Percentiles rank a stretch among this genome's conserved stretches.
Conservation (phyloP, 2,329 filamentous ascomycete genomes). For the Cladosporium velox region DNA sequence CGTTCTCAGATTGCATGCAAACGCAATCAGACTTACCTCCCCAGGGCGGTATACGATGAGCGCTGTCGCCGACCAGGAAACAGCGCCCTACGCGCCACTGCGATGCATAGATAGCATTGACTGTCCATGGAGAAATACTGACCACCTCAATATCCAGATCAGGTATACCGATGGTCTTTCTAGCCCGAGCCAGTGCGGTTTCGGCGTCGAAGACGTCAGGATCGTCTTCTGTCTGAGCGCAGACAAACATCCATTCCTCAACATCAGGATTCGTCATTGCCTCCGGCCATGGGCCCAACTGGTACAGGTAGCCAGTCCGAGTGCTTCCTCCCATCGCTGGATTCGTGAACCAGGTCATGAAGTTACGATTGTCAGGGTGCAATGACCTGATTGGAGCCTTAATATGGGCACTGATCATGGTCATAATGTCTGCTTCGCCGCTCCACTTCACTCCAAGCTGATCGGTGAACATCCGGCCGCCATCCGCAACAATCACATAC, state of each 20-base stretch:
- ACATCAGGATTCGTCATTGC: constrained; percentile 24
- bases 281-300: constrained; percentile 38
- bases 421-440: constrained; percentile 37
- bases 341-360: constrained; percentile 42
- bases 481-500: constrained; percentile 40
- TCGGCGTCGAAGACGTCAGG: constrained; percentile 31
- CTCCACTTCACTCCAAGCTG: constrained; percentile 35
- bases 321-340: constrained; percentile 39
- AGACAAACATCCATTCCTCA: constrained; percentile 41
- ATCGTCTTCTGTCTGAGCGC: constrained; percentile 31
- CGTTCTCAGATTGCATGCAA: too few relatives aligned
- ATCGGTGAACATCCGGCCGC: constrained; percentile 36
- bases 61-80: constrained; percentile 43
- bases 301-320: constrained; percentile 39
- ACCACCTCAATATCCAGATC: constrained; percentile 37
- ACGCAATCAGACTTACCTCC: neutral
- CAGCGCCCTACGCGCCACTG: constrained; percentile 34
- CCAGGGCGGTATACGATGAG: constrained; percentile 37
- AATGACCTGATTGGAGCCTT: constrained; percentile 31
- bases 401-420: constrained; percentile 41
- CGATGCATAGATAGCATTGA: constrained; percentile 35
- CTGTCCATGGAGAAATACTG: constrained; percentile 38
- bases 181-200: constrained; percentile 32
- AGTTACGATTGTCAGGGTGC: constrained; percentile 36
- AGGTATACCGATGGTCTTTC: constrained; percentile 34